Evolutionary conservation across 148 eudicot species (phyloP), one percentile per base, ranked within the genome.

Genomic region (Chenopodium suecicum): DNA sequence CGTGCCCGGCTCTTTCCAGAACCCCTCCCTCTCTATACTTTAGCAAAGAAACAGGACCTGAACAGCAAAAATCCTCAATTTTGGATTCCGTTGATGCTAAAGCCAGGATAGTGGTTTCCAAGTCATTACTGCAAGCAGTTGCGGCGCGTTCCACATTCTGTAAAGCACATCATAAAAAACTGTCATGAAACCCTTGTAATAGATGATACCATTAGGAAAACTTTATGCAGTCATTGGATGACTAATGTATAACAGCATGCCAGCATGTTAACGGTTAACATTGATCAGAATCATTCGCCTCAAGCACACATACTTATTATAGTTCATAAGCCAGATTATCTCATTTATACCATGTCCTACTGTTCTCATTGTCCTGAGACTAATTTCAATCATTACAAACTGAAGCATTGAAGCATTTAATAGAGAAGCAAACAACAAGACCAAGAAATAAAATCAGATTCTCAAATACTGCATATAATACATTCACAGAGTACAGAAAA

Each of bases 11-110:
- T 90, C 90, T 89, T 86, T 92, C 87, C 20, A 92, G 84, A 73
- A 92, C 93, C 67, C 95, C 95, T 34, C 94, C 94, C n/a, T 85
- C 94, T 80, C 89, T 86, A 50, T 90, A 91, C 73, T 84, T 91
- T 62, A 90, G 78, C 4, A 90, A 89, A 79, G 88, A 89, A 75
- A 91, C 88, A 85, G 88, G 92, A 17, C 92, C 91, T 9, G 94
- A 92, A 11, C 91, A 89, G 70, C 89, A 41, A 4, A 6, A 86
- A 82, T 91, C 90, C 85, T 80, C 83, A 9, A 90, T 86, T 63
- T 80, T 88, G 52, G 94, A 91, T 74, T 90, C 87, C 80, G 78
- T 88, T 44, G 90, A 87, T 70, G 94, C 91, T 69, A 90, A 87
- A 77, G 92, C 87, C 75, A 76, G 46, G 78, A 91, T 68, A 32